Evolutionary conservation across 31 red algal species (phyloP).

Genomic region (Asparagopsis taxiformis): DNA sequence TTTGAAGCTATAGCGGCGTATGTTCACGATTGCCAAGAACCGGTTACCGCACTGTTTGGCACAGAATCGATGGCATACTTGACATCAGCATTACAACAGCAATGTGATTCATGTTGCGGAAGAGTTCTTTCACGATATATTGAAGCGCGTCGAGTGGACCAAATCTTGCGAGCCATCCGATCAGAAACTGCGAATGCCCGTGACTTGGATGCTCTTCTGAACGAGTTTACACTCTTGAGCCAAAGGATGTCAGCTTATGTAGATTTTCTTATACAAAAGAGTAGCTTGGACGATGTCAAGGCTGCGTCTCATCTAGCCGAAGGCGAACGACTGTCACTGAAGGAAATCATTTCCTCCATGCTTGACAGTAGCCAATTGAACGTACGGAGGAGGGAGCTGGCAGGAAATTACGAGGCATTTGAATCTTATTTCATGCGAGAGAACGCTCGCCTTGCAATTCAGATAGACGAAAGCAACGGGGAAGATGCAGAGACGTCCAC

Average conservation of each 20-base stretch:
- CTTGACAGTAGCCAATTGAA: conserved; percentile 39
- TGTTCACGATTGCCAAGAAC: conserved; percentile 49
- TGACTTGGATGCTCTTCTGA: conserved; percentile 79
- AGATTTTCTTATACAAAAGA: conserved; percentile 59
- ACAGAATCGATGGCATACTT: conserved; percentile 20
- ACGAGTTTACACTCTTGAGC: conserved; percentile 83
- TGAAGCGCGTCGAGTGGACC: conserved; percentile 48
- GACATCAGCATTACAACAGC: conserved; percentile 39
- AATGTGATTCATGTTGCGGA: conserved; percentile 56
- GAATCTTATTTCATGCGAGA: conserved; percentile 87
- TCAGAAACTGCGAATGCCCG: conserved; percentile 61
- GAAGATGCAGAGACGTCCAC: conserved; percentile 74
- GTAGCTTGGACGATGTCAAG: neutral
- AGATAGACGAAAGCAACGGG: conserved; percentile 77
- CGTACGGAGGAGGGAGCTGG: conserved; percentile 37
- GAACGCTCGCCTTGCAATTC: conserved; percentile 78
- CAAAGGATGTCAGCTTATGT: conserved; percentile 85
- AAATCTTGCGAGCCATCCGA: conserved; percentile 52
- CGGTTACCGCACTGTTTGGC: conserved; percentile 38
- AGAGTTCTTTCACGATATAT: conserved; percentile 64
- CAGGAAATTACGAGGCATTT: conserved; percentile 64
- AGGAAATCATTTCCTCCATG: conserved; percentile 20
- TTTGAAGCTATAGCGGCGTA: conserved; percentile 78
- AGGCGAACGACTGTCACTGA: conserved; percentile 8
- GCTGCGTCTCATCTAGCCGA: conserved; percentile 1